Evolutionary conservation across 1,139 yeast species (phyloP).

Genomic region (Meyerozyma sp.): DNA sequence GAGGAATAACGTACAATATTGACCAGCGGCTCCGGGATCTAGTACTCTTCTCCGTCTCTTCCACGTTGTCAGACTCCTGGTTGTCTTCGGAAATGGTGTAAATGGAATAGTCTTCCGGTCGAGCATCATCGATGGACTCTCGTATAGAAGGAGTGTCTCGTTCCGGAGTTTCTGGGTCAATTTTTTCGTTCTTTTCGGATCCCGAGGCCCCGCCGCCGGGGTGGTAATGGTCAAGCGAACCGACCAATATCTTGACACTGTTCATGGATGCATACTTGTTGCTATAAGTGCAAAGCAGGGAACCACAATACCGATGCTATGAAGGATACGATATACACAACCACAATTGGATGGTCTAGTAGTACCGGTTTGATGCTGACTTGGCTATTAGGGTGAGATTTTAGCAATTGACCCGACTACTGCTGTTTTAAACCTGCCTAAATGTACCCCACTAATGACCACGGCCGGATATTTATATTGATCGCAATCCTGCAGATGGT

Average conservation of each 20-base stretch:
- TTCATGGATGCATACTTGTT: constrained; percentile 20
- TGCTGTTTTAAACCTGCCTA: neutral
- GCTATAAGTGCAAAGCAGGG: neutral
- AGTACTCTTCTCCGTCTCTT: neutral
- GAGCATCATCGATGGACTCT: neutral
- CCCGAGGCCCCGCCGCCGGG: constrained; percentile 9
- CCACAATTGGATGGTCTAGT: neutral
- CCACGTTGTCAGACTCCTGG: neutral
- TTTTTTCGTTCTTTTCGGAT: neutral
- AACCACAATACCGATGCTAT: neutral
- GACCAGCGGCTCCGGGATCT: neutral
- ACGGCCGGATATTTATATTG: neutral
- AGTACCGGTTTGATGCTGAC: too few species aligned
- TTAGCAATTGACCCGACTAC: neutral
- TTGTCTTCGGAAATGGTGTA: neutral
- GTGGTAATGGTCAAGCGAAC: constrained; percentile 30
- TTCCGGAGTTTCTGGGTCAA: neutral
- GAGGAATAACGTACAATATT: constrained; percentile 19
- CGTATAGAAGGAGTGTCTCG: neutral
- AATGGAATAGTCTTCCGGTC: neutral
- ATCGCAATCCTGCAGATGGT: neutral
- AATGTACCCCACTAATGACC: neutral
- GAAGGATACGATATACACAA: neutral
- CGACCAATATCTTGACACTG: constrained; percentile 32
- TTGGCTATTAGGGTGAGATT: neutral